Evolutionary conservation across 148 eudicot genomes (phyloP), one percentile per base, ranked within the genome.

Genomic region (Limonium bicolor): DNA sequence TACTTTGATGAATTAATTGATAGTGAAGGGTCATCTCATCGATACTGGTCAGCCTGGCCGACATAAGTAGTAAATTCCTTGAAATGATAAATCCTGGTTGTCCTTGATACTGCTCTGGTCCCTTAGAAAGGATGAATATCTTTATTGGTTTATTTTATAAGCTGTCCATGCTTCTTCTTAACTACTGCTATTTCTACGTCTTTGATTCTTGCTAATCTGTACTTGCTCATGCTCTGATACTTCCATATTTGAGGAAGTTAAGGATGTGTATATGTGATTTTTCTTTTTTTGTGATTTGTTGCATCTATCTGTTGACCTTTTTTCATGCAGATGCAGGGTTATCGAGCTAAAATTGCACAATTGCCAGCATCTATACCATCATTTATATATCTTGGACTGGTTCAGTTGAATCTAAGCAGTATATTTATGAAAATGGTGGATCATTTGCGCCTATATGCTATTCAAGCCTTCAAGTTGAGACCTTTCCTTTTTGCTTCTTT

Each of bases 401-500:
- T 64, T 41, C 76, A 50, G 41, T 26, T 70, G 26, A 39, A 56
- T 48, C 32, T 54, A 41, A 52, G 43, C 48, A 69, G 48, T 47
- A 37, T 52, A 37, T 39, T 60, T 39, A 49, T 43, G 43, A 66
- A 58, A 34, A 12, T 65, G 38, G 36, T 61, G 50, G 54, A 47
- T 39, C 37, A 55, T 30, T 36, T 68, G 36, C 48, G 65, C 36
- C 62, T 45, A 41, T 58, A 36, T 60, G 51, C 66, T 28, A 15
- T 58, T 43, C 69, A 47, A 58, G 61, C 65, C 32, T 58, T 69
- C 42, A 53, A 48, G 6, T 68, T 53, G 46, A 44, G 72, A 64
- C 68, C 56, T 46, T 47, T 63, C 26, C 70, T 60, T 6, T 85
- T 85, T 60, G 99, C 95, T 50, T 80, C 82, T 46, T 30, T 79